Evolutionary conservation across 768 basidiomycete genomes (phyloP).

Genomic region (Hygrocybe punicea): DNA sequence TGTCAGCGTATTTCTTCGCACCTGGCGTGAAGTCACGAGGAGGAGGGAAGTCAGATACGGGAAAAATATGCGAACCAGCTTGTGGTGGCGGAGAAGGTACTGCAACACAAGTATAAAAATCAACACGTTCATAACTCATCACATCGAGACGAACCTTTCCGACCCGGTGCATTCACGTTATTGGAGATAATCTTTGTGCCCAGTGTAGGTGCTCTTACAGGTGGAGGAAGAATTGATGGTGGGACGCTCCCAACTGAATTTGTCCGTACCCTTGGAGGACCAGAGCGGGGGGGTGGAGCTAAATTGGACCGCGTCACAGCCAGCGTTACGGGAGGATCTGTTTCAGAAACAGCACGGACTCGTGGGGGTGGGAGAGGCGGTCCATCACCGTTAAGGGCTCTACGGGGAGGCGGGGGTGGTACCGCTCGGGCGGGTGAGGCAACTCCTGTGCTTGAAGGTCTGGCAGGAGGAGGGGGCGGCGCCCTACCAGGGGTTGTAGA

Average conservation of each 20-base stretch:
- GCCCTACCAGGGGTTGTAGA: conserved; percentile 37
- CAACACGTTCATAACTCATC: conserved; percentile 6
- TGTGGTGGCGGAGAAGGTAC: conserved; percentile 55
- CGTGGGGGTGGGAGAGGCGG: conserved; percentile 37
- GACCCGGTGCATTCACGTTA: conserved; percentile 32
- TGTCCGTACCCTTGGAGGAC: conserved; percentile 15
- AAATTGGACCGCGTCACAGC: conserved; percentile 30
- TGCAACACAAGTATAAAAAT: conserved; percentile 16
- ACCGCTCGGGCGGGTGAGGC: conserved; percentile 33
- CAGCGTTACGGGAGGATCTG: conserved; percentile 34
- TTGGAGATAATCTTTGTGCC: background rate
- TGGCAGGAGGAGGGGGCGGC: conserved; percentile 46
- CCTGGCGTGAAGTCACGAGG: conserved; percentile 59
- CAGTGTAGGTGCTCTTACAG: conserved; percentile 7
- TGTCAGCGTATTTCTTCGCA: conserved; percentile 58
- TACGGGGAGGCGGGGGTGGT: conserved; percentile 42
- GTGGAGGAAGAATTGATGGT: background rate
- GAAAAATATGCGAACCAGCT: conserved; percentile 68
- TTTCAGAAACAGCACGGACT: conserved; percentile 44
- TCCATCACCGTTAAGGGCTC: conserved; percentile 7
- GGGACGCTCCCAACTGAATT: conserved; percentile 17
- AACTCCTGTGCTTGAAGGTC: conserved; percentile 37
- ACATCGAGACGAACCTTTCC: conserved; percentile 46
- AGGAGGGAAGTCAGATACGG: conserved; percentile 72
- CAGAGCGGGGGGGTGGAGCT: conserved; percentile 18